phyloP scores from a whole-genome alignment of 1,284 basidiomycete genomes.

The Pascua sp. region DNA sequence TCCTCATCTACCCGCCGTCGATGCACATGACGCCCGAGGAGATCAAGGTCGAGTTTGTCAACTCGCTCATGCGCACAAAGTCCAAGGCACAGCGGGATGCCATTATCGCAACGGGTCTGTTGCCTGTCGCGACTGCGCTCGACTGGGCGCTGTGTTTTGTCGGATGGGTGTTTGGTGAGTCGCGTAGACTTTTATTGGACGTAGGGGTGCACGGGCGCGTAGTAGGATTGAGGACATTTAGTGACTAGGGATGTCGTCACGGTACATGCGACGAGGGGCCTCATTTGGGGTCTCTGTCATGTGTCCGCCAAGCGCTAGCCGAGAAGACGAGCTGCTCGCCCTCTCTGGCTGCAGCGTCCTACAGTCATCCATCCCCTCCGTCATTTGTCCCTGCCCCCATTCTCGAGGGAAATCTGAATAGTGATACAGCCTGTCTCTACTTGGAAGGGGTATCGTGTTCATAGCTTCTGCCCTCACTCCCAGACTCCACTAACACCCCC shows the following conservation, averaged over 20 bases:
- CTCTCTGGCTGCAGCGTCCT: too few relatives aligned
- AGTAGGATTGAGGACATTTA: background rate
- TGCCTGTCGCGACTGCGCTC: conserved; percentile 13
- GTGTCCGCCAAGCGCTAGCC: too few relatives aligned
- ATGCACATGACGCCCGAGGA: conserved; percentile 12
- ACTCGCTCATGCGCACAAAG: conserved; percentile 21
- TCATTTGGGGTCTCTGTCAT: too few relatives aligned
- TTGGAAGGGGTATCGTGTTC: too few relatives aligned
- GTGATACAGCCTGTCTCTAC: too few relatives aligned
- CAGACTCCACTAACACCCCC: background rate
- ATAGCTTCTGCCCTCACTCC: too few relatives aligned
- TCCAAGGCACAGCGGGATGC: conserved; percentile 23
- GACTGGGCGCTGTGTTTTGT: conserved; percentile 22
- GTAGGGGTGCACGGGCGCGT: background rate
- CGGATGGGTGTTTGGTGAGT: conserved; percentile 23
- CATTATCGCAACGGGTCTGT: conserved; percentile 18
- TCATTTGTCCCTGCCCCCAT: too few relatives aligned
- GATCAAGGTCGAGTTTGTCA: conserved; percentile 18
- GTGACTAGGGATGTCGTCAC: too few relatives aligned
- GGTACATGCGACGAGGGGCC: too few relatives aligned
- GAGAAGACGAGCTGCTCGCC: too few relatives aligned
- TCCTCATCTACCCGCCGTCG: conserved; percentile 19
- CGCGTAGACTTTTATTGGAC: too few relatives aligned
- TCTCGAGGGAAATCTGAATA: background rate
- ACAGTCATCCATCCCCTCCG: too few relatives aligned